Conservation (phyloP, 148 eudicot species). For the Rheum nobile region DNA sequence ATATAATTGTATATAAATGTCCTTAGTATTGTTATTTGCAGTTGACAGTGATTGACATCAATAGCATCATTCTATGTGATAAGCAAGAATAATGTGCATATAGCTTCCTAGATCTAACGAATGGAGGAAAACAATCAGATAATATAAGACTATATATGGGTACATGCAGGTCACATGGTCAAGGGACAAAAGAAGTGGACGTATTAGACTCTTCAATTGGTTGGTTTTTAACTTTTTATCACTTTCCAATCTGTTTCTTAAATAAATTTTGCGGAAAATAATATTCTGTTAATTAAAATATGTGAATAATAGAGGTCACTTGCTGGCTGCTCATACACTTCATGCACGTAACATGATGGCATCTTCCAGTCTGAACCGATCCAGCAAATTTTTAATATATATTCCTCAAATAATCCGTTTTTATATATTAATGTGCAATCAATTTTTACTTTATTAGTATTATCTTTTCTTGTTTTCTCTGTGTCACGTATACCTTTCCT, state of each 20-base stretch:
- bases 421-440: neutral
- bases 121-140: neutral
- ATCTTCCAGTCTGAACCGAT: neutral
- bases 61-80: neutral
- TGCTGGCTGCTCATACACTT: neutral
- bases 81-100: neutral
- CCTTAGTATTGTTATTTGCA: neutral
- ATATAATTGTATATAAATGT: no score
- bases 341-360: neutral
- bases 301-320: neutral
- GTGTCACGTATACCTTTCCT: neutral
- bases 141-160: neutral
- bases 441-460: neutral
- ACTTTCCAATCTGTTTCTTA: neutral
- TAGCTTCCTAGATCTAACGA: neutral
- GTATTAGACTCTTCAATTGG: no score
- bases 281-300: neutral
- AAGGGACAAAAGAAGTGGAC: neutral
- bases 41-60: neutral
- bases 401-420: neutral
- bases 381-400: neutral
- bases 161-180: neutral
- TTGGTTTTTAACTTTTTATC: neutral
- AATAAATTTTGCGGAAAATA: no score
- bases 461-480: neutral